Evolutionary conservation across 495 filamentous ascomycete genomes (phyloP), one percentile per base, ranked within the genome.

Genomic region (Podospora didyma): DNA sequence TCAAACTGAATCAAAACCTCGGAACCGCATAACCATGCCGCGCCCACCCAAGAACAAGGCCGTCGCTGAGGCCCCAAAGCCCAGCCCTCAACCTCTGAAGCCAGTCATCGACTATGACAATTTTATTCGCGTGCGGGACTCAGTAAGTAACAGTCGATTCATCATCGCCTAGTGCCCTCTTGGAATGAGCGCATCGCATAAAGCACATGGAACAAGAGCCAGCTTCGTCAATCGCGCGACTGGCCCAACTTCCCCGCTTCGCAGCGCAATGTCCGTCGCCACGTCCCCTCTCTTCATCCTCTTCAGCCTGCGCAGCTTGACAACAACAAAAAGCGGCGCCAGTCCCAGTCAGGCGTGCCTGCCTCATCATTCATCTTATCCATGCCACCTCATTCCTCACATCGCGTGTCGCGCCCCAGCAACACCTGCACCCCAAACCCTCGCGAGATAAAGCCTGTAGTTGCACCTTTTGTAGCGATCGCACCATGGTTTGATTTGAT

Each of bases 121-220:
- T 42, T 80, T 80, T 53, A 69, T 78, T 46, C 68, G 74, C 53
- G 76, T 80, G 39, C 71, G 77, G 37, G 77, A 80, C 53, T 77
- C 75, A 37, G 77, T 80, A 75, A 77, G 77, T 68, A 22, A 16
- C 39, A 12, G 9, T 14, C 39, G 3, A 9, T 31, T 31, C 26
- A 31, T 31, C 26, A 31, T 31, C 26, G 4, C 26, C 26, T 9
- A n/a, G 4, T 31, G 3, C 26, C 26, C 26, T 31, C 3, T 31
- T 9, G 26, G 26, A n/a, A n/a, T n/a, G n/a, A n/a, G n/a, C n/a
- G 26, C 26, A 31, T 31, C 26, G 26, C 26, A 31, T 9, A 31
- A 31, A 31, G 9, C 26, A 31, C 3, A 4, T 3, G 26, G 9
- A 31, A 31, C 26, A 4, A 3, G 26, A 31, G 26, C 26, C 9